Conservation (phyloP, 2,329 filamentous ascomycete species). For the Lasiodiplodia citricola region DNA sequence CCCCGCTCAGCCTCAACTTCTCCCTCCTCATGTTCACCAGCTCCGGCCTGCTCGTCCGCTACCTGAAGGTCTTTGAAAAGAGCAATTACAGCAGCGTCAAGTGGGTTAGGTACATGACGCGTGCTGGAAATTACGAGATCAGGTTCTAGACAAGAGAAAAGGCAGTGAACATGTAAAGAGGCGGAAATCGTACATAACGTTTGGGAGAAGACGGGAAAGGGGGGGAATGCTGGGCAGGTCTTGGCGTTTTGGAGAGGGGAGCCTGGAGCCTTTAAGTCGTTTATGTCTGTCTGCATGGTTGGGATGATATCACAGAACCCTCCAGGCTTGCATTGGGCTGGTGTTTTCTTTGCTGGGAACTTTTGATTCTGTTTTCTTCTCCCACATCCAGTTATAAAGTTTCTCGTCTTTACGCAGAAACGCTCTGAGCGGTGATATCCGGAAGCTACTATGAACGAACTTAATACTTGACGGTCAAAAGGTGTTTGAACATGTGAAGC, state of each 20-base stretch:
- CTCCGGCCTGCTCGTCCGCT: conserved; percentile 87
- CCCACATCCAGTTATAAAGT: neutral
- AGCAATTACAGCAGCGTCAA: conserved; percentile 98
- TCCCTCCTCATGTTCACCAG: conserved; percentile 98
- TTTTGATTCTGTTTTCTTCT: neutral
- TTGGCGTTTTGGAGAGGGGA: conserved; percentile 11
- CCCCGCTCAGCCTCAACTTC: conserved; percentile 89
- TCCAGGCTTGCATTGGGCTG: conserved; percentile 26
- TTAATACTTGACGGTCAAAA: neutral
- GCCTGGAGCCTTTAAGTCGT: neutral
- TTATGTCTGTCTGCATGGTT: conserved; percentile 7
- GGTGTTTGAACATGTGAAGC: neutral
- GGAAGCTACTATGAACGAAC: conserved; percentile 3
- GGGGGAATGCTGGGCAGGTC: neutral
- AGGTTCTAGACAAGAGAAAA: conserved; percentile 57
- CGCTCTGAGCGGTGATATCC: neutral
- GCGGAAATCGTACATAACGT: neutral
- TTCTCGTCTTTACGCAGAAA: neutral
- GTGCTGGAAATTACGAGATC: conserved; percentile 97
- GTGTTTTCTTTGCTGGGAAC: conserved; percentile 8
- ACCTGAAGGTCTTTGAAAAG: conserved; percentile 99
- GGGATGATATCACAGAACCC: conserved; percentile 19
- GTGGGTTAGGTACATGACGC: conserved; percentile 99
- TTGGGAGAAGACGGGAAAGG: neutral
- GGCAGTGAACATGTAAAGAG: neutral